Evolutionary conservation across 768 basidiomycete species (phyloP), one percentile per base, ranked within the genome.

Genomic region (Nevesoporus exiguus): DNA sequence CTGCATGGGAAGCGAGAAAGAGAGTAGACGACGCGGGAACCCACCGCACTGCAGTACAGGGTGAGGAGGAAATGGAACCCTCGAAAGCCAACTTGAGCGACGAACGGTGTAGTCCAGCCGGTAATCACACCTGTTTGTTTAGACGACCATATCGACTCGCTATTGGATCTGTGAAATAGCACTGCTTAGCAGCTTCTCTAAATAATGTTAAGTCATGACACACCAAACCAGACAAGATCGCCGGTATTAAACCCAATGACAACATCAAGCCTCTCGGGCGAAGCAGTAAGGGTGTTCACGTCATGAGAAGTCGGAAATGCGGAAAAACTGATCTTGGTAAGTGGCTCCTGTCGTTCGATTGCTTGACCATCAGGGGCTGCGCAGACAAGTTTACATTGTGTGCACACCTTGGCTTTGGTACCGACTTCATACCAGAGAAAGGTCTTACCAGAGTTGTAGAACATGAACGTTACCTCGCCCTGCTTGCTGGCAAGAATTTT

Each of bases 221-320:
- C 58, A 90, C 95, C 95, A 51, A 98, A 77, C 97, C 97, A 98
- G 46, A 98, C 73, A 34, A 99, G 76, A 73, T 99, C 97, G n/a
- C 97, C 97, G 0, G 94, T 90, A 57, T 77, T 80, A 67, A 97
- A 98, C 6, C 96, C 97, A 62, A 98, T 88, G 54, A 98, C 80
- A 7, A 97, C 77, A 63, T 98, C 95, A 31, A 98, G 72, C 41
- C 84, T 82, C 39, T 93, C 86, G 11, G 86, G 73, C 3, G 84
- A 86, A 7, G 90, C 84, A 2, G 95, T 97, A 2, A 81, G 70
- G 6, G 76, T 69, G 61, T 97, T 96, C 29, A 96, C 84, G 63
- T 93, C 87, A 68, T 96, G 92, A 66, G 93, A 95, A 1, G 95
- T 97, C 5, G 93, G 93, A 61, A 87, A 80, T 14, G 86, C 83